phyloP scores from a whole-genome alignment of 192 early-diverging fungal genomes.

The Phycomyces nitens region DNA sequence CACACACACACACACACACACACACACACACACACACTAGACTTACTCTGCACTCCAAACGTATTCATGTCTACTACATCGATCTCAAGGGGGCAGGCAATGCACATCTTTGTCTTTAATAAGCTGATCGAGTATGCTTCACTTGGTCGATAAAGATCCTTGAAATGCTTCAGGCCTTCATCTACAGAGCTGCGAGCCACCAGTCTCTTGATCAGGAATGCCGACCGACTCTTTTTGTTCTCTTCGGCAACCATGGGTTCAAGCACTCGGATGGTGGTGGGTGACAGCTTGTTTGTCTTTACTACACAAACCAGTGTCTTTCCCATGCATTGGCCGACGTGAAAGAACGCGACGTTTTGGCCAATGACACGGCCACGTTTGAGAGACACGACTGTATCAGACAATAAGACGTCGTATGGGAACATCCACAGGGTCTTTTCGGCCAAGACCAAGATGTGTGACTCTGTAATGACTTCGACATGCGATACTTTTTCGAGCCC shows the following conservation, averaged over 20 bases:
- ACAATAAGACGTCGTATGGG: conserved; percentile 45
- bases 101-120: conserved; percentile 79
- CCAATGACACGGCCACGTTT: conserved; percentile 32
- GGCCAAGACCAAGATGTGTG: conserved; percentile 76
- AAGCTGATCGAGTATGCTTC: conserved; percentile 86
- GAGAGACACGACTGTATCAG: conserved; percentile 37
- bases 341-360: conserved; percentile 29
- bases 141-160: conserved; percentile 88
- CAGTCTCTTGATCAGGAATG: conserved; percentile 20
- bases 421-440: conserved; percentile 63
- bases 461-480: conserved; percentile 78
- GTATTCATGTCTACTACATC: conserved; percentile 89
- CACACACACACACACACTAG: too few relatives aligned
- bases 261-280: conserved; percentile 26
- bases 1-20: too few relatives aligned
- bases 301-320: conserved; percentile 29
- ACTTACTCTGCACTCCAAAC: conserved; percentile 72
- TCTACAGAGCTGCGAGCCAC: conserved; percentile 7
- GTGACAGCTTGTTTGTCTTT: conserved; percentile 20
- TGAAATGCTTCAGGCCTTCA: conserved; percentile 22
- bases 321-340: conserved; percentile 28
- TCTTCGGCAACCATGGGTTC: conserved; percentile 18
- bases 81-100: conserved; percentile 89
- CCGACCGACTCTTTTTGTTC: conserved; percentile 24
- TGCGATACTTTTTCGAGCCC: conserved; percentile 77